Base-by-base conservation (phyloP, 805 yeast species). In the Saturnispora sanitii region DNA sequence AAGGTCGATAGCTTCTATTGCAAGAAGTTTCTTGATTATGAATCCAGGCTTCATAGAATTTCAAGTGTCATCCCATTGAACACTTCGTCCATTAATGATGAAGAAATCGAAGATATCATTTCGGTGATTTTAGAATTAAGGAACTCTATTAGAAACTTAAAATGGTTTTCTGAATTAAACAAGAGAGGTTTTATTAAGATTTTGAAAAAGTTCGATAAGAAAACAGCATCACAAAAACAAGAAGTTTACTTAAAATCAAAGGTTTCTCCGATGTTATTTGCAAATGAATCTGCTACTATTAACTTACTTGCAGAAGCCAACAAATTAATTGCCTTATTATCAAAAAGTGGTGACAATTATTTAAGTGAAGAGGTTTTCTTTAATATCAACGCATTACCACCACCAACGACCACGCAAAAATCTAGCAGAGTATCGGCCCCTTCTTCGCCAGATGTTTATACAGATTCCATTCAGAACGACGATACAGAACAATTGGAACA, bases 111-210 rank as follows among this genome's bases (percentile, higher is more conserved):
- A 37, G 88, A 82, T 49, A 64, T 81, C 27, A 60, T 76, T 23
- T 76, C 74, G 18, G 79, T 86, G 16, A 62, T 88, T 29, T 65
- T 86, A 18, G 96, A 87, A 57, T 66, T 86, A 40, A 70, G 95
- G 35, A 70, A 81, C 15, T 76, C 77, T 44, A 75, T 82, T 46
- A 70, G 96, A 43, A 87, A 87, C 59, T 67, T 88, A 55, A 87
- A 84, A 58, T 90, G 96, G 95, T 88, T 75, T 58, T 94, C 94
- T 19, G 96, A 90, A 55, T 73, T 88, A 52, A 88, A 88, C 65
- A 84, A 82, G 55, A 77, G 94, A 45, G 97, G 95, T 0, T 83
- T 87, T 51, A 73, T 78, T 40, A 88, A 88, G 64, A 90, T 90
- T 48, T 66, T 90, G 54, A 88, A 88, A 64, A 88, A 88, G 54